Evolutionary conservation across 2,329 filamentous ascomycete genomes (phyloP).

Genomic region (Bipolaris zeicola): DNA sequence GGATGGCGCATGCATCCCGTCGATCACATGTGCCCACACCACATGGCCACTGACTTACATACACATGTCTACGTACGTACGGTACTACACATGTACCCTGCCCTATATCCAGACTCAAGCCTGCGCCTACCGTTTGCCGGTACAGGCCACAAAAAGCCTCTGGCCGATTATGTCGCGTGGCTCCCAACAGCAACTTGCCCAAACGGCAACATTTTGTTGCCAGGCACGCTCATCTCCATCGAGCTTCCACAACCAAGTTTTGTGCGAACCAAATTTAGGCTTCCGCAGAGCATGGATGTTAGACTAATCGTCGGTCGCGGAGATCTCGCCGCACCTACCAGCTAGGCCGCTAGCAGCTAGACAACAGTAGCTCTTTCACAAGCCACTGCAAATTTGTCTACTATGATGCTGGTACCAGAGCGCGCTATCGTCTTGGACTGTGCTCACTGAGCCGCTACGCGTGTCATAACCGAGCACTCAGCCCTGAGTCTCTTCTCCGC

Average conservation of each 20-base stretch:
- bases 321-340: conserved; percentile 24
- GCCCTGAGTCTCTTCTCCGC: neutral
- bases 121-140: neutral
- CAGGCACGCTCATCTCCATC: neutral
- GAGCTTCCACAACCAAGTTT: neutral
- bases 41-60: neutral
- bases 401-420: conserved; percentile 2
- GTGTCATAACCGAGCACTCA: conserved; percentile 1
- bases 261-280: neutral
- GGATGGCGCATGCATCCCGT: neutral
- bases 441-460: conserved; percentile 1
- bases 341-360: neutral
- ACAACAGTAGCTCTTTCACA: neutral
- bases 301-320: conserved; percentile 21
- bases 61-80: neutral
- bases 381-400: neutral
- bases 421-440: conserved; percentile 7
- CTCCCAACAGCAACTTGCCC: neutral
- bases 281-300: neutral
- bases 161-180: neutral
- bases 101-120: neutral
- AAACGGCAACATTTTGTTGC: neutral
- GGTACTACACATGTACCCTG: neutral
- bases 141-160: neutral
- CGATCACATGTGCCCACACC: neutral